Base-by-base conservation (phyloP, 139 green algal species). In the Coccomyxa sp. region DNA sequence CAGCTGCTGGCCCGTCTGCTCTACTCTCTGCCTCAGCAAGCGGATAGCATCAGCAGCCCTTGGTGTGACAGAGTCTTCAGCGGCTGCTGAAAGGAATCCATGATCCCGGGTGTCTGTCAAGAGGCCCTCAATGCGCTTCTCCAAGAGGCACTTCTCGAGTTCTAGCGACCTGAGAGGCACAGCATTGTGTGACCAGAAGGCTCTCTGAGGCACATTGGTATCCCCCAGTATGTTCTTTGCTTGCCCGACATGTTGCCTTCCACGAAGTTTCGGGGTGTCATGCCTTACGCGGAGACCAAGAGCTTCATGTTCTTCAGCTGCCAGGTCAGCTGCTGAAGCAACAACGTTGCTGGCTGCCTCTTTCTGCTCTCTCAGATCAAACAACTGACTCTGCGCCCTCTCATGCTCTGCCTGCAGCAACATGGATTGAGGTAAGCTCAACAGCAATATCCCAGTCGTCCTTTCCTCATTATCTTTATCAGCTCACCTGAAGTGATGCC, bases 391-490 rank as follows among this genome's bases (percentile, higher is more conserved):
- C 77, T 85, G 59, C 74, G 45, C 67, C 60, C 77, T 60, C 82
- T 81, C 59, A 63, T 85, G 38, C 71, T 85, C 82, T 13, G 27
- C 75, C 77, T 66, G 38, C 67, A 82, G 63, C 63, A 71, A 28
- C 63, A 71, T 21, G 18, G 18, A 21, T 15, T 25, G 18, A 25
- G 63, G 9, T 14, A 25, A 9, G 21, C 9, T 9, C 63, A 21
- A 71, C 1, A 9, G 63, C 4, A 71, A 25, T 9, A n/a, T 71
- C 10, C 63, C 18, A 71, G 63, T 71, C 9, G 38, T 71, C 1
- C 4, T 28, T 11, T 28, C 63, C 4, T 71, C 18, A 9, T 28
- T 9, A 71, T 71, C 1, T 71, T 21, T 28, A 25, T 71, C 18
- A 21, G 18, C 63, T 71, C 9, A 21, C 63, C 63, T 71, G 38